Evolutionary conservation across 768 basidiomycete species (phyloP).

Genomic region (Lentinula lateritia): DNA sequence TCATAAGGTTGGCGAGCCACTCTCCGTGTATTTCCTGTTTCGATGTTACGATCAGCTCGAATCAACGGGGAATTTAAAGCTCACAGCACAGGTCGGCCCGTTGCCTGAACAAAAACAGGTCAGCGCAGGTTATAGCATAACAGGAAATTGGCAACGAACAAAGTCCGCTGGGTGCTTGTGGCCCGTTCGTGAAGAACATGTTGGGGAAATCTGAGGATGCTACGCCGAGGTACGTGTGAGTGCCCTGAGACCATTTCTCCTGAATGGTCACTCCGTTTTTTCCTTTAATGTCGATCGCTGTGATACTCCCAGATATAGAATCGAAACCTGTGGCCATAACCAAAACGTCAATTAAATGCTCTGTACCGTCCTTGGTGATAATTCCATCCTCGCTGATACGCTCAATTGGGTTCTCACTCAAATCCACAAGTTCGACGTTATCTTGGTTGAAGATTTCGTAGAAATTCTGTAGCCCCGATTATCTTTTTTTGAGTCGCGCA

Average conservation of each 20-base stretch:
- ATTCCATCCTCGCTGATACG: background rate
- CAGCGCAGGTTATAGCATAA: background rate
- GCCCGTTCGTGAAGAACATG: constrained; percentile 13
- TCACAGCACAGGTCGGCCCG: constrained; percentile 11
- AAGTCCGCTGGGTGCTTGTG: constrained; percentile 12
- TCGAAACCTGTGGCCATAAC: constrained; percentile 12
- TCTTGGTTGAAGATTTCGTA: constrained; percentile 8
- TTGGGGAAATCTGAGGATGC: constrained; percentile 12
- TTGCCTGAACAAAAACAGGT: background rate
- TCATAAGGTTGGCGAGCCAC: constrained; percentile 11
- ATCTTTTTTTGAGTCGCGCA: background rate
- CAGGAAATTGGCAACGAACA: background rate
- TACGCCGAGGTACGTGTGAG: constrained; percentile 13
- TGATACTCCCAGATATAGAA: constrained; percentile 10
- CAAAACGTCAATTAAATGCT: constrained; percentile 7
- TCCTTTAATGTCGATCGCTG: constrained; percentile 13
- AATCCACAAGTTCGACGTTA: constrained; percentile 4
- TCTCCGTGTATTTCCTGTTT: constrained; percentile 14
- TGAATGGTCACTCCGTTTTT: constrained; percentile 11
- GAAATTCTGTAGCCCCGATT: background rate
- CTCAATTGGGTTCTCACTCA: constrained; percentile 1
- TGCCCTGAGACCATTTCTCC: constrained; percentile 11
- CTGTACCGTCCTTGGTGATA: background rate
- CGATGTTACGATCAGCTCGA: background rate
- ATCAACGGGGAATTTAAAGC: background rate